Percentiles rank a stretch among this genome's conserved stretches.
These are phyloP conservation scores for Anthoceros angustus DNA, from an alignment of 225 moss, liverwort and hornwort species.

Conservation along the genomic window DNA sequence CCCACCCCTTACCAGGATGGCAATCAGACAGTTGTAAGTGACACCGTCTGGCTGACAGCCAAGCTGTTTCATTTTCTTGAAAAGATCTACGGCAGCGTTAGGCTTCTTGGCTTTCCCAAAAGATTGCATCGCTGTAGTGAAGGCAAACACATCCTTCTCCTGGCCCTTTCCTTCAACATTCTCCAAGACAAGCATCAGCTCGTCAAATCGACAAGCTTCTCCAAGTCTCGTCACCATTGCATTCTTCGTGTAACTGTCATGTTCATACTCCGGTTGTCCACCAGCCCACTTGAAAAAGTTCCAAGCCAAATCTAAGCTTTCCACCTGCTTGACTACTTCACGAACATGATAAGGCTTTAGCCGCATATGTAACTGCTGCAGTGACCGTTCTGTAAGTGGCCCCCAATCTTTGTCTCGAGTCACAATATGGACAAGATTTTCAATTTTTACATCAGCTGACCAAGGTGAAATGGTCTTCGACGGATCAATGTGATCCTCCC, in stretches of 20 bases:
- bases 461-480: neutral
- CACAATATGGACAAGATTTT: neutral
- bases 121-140: neutral
- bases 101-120: neutral
- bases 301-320: constrained; percentile 17
- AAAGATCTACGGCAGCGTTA: neutral
- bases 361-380: constrained; percentile 15
- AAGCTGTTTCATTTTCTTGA: neutral
- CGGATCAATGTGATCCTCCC: neutral
- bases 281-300: constrained; percentile 45
- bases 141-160: constrained; percentile 12
- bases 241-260: constrained; percentile 31
- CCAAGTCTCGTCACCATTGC: constrained; percentile 33
- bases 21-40: neutral
- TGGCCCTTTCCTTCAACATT: constrained; percentile 15
- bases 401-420: neutral
- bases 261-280: constrained; percentile 27
- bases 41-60: neutral
- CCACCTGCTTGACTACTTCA: constrained; percentile 35
- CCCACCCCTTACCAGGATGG: constrained; percentile 15
- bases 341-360: constrained; percentile 30
- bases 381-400: constrained; percentile 4
- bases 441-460: neutral
- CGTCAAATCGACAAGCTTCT: constrained; percentile 8
- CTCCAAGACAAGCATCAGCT: constrained; percentile 10